These are phyloP conservation scores for Suillus plorans DNA, from an alignment of 768 basidiomycete species.

Conservation along the genomic window DNA sequence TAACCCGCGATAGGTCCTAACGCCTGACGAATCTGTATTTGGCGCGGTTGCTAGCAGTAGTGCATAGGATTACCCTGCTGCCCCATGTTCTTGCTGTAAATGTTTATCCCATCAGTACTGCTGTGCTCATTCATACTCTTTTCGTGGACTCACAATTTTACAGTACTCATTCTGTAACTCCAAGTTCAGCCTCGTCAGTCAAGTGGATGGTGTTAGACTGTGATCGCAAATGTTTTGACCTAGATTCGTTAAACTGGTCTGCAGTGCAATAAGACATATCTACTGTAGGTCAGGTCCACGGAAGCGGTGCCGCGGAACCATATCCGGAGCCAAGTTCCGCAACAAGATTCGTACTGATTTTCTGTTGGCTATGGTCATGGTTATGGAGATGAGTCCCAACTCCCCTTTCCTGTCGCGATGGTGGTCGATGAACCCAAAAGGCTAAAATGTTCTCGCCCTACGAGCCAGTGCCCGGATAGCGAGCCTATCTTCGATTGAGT, in stretches of 20 bases:
- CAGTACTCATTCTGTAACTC: neutral
- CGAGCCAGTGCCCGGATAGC: neutral
- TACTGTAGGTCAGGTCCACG: neutral
- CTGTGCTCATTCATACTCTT: neutral
- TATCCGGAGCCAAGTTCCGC: neutral
- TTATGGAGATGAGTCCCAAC: neutral
- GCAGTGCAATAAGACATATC: neutral
- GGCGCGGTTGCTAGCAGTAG: neutral
- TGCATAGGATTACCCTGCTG: neutral
- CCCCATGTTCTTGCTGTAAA: neutral
- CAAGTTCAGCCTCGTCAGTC: neutral
- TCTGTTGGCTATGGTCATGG: neutral
- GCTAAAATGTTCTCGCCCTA: neutral
- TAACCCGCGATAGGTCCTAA: neutral
- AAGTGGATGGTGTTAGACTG: neutral
- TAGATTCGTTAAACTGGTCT: neutral
- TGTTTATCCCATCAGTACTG: neutral
- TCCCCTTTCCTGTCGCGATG: neutral
- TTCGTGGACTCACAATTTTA: neutral
- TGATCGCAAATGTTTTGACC: neutral
- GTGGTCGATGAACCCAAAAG: neutral
- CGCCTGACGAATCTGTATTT: neutral
- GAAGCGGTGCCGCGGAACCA: neutral
- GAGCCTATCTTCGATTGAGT: neutral
- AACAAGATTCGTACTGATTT: neutral